These are phyloP conservation scores for Wickerhamiella alocasiicola DNA, from an alignment of 805 yeast genomes.

Conservation along the genomic window DNA sequence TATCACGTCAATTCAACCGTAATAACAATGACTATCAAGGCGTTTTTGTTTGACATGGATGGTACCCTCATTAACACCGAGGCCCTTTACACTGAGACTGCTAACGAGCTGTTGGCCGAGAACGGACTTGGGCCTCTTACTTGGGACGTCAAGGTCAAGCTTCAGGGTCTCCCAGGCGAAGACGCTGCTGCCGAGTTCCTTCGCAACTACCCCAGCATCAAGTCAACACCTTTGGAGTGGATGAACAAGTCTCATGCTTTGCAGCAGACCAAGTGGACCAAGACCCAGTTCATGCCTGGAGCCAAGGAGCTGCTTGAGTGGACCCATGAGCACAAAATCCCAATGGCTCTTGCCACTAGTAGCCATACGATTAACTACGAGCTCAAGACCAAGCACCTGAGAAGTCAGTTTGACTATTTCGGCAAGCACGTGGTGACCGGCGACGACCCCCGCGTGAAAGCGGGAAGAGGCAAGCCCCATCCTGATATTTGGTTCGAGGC, in stretches of 20 bases:
- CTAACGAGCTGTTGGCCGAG: slow-evolving; percentile 50
- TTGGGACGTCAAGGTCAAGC: slow-evolving; percentile 77
- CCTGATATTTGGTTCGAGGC: slow-evolving; percentile 92
- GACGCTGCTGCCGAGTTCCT: slow-evolving; percentile 55
- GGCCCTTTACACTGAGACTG: slow-evolving; percentile 72
- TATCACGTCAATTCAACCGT: no score
- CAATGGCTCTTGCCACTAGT: slow-evolving; percentile 86
- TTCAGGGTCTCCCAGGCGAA: slow-evolving; percentile 88
- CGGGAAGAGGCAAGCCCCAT: slow-evolving; percentile 82
- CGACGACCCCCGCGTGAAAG: slow-evolving; percentile 71
- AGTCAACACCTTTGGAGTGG: slow-evolving; percentile 55
- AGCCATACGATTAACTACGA: slow-evolving; percentile 49
- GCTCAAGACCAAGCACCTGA: slow-evolving; percentile 62
- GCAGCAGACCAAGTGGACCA: slow-evolving; percentile 51
- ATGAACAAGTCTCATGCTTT: slow-evolving; percentile 38
- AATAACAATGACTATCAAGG: no score
- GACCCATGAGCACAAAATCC: slow-evolving; percentile 42
- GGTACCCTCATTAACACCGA: slow-evolving; percentile 89
- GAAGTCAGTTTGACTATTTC: slow-evolving; percentile 51
- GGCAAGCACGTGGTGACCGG: slow-evolving; percentile 68
- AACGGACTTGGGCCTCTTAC: slow-evolving; percentile 67
- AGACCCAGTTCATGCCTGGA: slow-evolving; percentile 66
- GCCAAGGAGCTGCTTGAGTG: slow-evolving; percentile 55
- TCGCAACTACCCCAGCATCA: slow-evolving; percentile 48
- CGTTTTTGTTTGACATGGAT: slow-evolving; percentile 82